phyloP scores from a whole-genome alignment of 2,329 filamentous ascomycete species.

The Hypoxylon rubiginosum region DNA sequence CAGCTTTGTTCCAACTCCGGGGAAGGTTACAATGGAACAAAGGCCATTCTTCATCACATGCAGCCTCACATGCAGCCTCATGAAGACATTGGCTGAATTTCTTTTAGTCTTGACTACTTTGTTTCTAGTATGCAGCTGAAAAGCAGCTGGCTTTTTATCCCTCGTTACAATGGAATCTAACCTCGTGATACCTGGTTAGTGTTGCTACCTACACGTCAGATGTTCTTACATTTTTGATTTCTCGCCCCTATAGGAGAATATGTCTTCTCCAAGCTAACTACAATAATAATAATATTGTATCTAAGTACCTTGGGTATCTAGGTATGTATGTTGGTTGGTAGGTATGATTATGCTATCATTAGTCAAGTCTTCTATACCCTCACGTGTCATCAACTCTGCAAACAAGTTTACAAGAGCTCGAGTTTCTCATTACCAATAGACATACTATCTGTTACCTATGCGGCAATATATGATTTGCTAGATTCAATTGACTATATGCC shows the following conservation, averaged over 20 bases:
- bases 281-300: neutral
- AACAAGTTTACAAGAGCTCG: neutral
- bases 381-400: neutral
- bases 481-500: neutral
- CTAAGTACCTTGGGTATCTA: neutral
- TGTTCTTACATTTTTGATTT: neutral
- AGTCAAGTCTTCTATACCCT: constrained; percentile 1
- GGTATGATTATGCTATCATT: neutral
- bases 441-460: neutral
- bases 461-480: neutral
- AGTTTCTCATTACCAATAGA: neutral
- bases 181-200: neutral
- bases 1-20: constrained; percentile 1
- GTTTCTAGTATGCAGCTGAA: neutral
- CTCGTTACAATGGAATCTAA: neutral
- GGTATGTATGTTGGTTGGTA: no score
- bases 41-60: constrained; percentile 1
- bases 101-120: neutral
- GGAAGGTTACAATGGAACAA: neutral
- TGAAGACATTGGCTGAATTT: neutral
- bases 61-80: no score
- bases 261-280: neutral
- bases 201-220: neutral
- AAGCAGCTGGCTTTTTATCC: neutral
- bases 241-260: neutral